A percentile compares a stretch with the other conserved stretches of the same genome.
Evolutionary conservation across 2,329 filamentous ascomycete species (phyloP).

Genomic region (Blastomyces silverae): DNA sequence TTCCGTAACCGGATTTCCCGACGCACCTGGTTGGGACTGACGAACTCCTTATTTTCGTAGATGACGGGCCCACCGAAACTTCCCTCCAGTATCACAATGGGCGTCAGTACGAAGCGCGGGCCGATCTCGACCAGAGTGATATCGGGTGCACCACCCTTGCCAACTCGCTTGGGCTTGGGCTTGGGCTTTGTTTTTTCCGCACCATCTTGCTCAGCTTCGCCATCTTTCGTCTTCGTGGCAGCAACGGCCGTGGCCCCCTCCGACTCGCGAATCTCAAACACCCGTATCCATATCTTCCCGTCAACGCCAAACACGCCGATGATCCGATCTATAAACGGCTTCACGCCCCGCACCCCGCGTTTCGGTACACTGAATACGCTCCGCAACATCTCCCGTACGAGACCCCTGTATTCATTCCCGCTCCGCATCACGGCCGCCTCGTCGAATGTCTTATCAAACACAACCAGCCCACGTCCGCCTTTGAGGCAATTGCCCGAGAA

Average conservation of each 20-base stretch:
- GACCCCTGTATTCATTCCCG: conserved; percentile 40
- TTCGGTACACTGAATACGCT: conserved; percentile 91
- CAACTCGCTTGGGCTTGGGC: conserved; percentile 35
- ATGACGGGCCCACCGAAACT: conserved; percentile 94
- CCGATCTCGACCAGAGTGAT: conserved; percentile 87
- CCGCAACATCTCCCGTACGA: conserved; percentile 76
- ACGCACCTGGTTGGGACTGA: conserved; percentile 90
- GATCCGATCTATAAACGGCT: conserved; percentile 93
- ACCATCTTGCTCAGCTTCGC: conserved; percentile 32
- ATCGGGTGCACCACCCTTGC: conserved; percentile 56
- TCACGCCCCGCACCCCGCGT: conserved; percentile 70
- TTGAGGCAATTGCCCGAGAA: conserved; percentile 97
- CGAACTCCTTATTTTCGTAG: conserved; percentile 96
- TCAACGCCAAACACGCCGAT: conserved; percentile 88
- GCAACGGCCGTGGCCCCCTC: conserved; percentile 52
- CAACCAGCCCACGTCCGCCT: conserved; percentile 81
- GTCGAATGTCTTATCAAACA: conserved; percentile 85
- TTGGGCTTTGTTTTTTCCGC: conserved; percentile 42
- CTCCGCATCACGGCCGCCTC: conserved; percentile 64
- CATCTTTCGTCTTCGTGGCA: conserved; percentile 38
- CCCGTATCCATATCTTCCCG: conserved; percentile 91
- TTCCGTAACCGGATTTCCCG: conserved; percentile 70
- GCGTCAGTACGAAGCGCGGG: conserved; percentile 84
- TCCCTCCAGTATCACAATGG: conserved; percentile 90
- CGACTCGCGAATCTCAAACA: conserved; percentile 86